Evolutionary conservation across 139 green algal genomes (phyloP).

Genomic region (Tetraselmis striata): DNA sequence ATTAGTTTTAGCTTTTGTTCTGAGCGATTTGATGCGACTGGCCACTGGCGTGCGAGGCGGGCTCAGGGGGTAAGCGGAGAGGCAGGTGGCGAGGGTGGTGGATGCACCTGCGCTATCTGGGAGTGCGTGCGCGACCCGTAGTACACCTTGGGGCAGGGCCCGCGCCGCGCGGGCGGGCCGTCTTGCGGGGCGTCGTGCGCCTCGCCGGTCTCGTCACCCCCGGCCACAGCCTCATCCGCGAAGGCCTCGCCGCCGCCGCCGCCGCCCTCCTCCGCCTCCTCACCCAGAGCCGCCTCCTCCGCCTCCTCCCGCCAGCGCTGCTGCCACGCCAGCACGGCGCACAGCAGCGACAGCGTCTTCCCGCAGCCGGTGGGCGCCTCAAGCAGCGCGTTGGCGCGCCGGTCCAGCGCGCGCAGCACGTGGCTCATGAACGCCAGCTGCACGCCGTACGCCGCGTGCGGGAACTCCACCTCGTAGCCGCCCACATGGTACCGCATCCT

Average conservation of each 20-base stretch:
- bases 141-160: conserved; percentile 48
- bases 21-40: no score
- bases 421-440: conserved; percentile 81
- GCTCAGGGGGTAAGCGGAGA: no score
- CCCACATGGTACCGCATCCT: conserved; percentile 35
- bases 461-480: conserved; percentile 61
- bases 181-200: conserved; percentile 1
- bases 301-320: conserved; percentile 11
- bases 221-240: background rate
- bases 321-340: conserved; percentile 67
- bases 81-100: no score
- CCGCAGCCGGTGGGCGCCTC: conserved; percentile 58
- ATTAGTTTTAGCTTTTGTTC: no score
- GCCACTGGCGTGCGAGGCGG: no score
- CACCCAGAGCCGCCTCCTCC: conserved; percentile 6
- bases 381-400: conserved; percentile 59
- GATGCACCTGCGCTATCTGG: conserved; percentile 90
- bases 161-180: background rate
- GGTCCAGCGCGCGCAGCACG: conserved; percentile 60
- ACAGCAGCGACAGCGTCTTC: conserved; percentile 90
- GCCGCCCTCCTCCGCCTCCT: conserved; percentile 9
- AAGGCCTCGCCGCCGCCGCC: background rate
- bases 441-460: conserved; percentile 65
- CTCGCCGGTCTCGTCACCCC: conserved; percentile 1
- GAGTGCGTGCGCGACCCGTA: conserved; percentile 86